Evolutionary conservation across 2,329 filamentous ascomycete species (phyloP).

Genomic region (Cytospora chrysosperma): DNA sequence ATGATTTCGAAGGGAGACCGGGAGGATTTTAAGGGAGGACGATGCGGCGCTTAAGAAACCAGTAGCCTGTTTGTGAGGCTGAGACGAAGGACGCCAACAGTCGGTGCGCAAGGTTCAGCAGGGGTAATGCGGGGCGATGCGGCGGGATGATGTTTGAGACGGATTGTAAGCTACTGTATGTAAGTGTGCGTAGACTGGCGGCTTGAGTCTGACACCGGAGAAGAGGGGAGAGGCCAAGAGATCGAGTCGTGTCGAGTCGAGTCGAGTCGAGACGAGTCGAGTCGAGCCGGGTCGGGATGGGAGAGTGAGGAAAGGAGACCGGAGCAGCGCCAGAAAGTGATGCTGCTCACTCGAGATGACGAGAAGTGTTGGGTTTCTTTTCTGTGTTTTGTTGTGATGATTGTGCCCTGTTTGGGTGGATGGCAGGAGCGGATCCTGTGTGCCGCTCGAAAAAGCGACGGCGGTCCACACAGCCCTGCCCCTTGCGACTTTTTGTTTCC

Average conservation of each 20-base stretch:
- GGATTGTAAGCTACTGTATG: conserved; percentile 28
- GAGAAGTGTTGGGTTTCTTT: conserved; percentile 5
- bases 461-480: conserved; percentile 22
- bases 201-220: conserved; percentile 18
- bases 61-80: conserved; percentile 32
- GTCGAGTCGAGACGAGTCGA: conserved; percentile 2
- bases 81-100: conserved; percentile 32
- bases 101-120: conserved; percentile 18
- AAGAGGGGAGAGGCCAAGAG: conserved; percentile 21
- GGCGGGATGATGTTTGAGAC: conserved; percentile 32
- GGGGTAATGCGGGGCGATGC: conserved; percentile 34
- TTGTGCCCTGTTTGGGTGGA: conserved; percentile 18
- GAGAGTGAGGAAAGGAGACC: conserved; percentile 5
- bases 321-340: conserved; percentile 12
- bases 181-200: conserved; percentile 19
- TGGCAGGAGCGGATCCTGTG: conserved; percentile 23
- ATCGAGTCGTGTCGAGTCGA: not conserved
- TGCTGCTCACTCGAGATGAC: conserved; percentile 21
- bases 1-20: conserved; percentile 24
- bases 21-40: conserved; percentile 25
- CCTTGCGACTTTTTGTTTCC: conserved; percentile 16
- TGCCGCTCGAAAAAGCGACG: conserved; percentile 14
- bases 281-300: no score
- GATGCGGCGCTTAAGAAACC: conserved; percentile 29
- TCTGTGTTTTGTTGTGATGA: conserved; percentile 14